Conservation (phyloP, 768 basidiomycete genomes). For the Albatrellus ellisii region DNA sequence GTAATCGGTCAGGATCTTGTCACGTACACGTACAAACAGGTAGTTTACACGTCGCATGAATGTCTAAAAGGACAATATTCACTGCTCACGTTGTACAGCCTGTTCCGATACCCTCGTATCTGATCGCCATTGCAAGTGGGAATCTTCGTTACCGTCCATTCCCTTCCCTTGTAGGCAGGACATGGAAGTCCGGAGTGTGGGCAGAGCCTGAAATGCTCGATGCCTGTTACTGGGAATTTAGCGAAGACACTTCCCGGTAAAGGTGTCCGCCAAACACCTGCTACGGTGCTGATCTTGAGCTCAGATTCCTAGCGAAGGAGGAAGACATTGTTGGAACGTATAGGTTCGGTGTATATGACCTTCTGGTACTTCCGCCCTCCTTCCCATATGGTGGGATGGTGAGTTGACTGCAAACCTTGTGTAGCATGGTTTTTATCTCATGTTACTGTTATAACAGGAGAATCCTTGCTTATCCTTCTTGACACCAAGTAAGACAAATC, state of each 20-base stretch:
- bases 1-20: slow-evolving; percentile 61
- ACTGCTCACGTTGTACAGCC: slow-evolving; percentile 30
- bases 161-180: slow-evolving; percentile 38
- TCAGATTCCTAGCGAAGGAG: slow-evolving; percentile 62
- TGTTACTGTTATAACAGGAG: slow-evolving; percentile 37
- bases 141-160: slow-evolving; percentile 68
- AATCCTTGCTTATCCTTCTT: slow-evolving; percentile 82
- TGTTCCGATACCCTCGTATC: slow-evolving; percentile 78
- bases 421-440: too few species aligned
- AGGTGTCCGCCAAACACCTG: slow-evolving; percentile 4
- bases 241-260: slow-evolving; percentile 72
- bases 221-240: slow-evolving; percentile 76
- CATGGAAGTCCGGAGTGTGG: slow-evolving; percentile 86
- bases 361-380: slow-evolving; percentile 78
- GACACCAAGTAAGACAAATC: slow-evolving; percentile 56
- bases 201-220: slow-evolving; percentile 79
- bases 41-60: slow-evolving; percentile 18
- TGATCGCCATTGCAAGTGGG: slow-evolving; percentile 86
- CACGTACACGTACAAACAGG: slow-evolving; percentile 69
- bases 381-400: slow-evolving; percentile 94
- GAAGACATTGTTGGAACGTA: slow-evolving; percentile 70
- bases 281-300: background rate
- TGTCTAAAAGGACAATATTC: background rate
- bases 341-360: slow-evolving; percentile 77
- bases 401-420: slow-evolving; percentile 15